Conservation (phyloP, 2,329 filamentous ascomycete species). For the Botrytis fragariae region DNA sequence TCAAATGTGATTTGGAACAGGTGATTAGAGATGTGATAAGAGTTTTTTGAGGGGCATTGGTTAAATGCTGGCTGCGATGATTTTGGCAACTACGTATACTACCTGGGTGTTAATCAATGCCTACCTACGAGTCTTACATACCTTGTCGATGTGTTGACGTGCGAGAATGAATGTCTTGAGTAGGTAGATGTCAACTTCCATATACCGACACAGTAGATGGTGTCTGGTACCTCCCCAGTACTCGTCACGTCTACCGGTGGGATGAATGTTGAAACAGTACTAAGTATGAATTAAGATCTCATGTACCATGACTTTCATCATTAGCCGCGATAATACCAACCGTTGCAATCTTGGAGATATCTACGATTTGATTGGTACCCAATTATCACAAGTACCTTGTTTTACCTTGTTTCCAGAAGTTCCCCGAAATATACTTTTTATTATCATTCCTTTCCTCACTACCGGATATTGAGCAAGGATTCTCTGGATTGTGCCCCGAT, state of each 20-base stretch:
- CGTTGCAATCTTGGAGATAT: slow-evolving; percentile 4
- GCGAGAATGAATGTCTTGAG: not conserved
- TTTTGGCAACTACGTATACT: not conserved
- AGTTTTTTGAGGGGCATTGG: not conserved
- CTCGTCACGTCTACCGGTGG: no score
- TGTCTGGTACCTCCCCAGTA: no score
- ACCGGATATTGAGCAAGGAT: slow-evolving; percentile 3
- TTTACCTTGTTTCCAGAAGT: not conserved
- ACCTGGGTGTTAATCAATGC: not conserved
- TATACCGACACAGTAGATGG: no score
- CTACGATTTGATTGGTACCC: slow-evolving; percentile 8
- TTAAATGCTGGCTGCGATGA: no score
- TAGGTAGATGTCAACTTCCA: no score
- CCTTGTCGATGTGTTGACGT: not conserved
- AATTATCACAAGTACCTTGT: not conserved
- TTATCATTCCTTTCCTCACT: not conserved
- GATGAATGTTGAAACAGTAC: not conserved
- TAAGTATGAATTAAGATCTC: not conserved
- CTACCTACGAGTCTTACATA: not conserved
- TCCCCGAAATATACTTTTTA: not conserved
- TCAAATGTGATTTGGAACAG: not conserved
- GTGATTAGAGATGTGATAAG: not conserved
- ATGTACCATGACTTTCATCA: not conserved
- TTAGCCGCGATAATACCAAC: slow-evolving; percentile 3
- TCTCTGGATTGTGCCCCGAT: not conserved